Evolutionary conservation across 1,139 yeast species (phyloP), one percentile per base, ranked within the genome.

Genomic region (Lodderomyces metapsilosis): DNA sequence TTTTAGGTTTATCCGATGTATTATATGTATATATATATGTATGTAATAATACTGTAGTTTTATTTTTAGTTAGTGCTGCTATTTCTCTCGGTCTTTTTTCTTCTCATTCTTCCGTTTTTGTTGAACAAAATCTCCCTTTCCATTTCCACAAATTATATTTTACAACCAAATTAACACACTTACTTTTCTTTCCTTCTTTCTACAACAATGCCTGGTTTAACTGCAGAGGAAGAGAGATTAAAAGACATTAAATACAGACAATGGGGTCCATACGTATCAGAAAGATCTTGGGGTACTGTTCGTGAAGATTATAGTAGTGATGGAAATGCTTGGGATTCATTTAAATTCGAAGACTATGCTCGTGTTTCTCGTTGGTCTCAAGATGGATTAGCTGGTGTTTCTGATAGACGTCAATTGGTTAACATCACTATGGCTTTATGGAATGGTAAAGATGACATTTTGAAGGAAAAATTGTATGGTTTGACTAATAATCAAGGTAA

Each of bases 351-450:
- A 46, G 91, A 88, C 49, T 87, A 95, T 3, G 79, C 94, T 21
- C 74, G 98, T 56, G 81, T 88, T 13, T 91, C 87, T 59, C 74
- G 98, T 41, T 91, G 98, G 98, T 96, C 96, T 38, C 98, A 91
- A 62, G 98, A 91, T 59, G 98, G 98, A 3, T 71, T 91, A 53
- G 95, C 95, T 8, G 98, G 98, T 41, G 86, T 88, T 16, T 78
- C 88, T 45, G 98, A 91, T 59, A 81, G 88, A 51, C 91, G 88
- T 54, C 96, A 88, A 59, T 64, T 78, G 54, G 69, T 88, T 41
- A 85, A 95, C 59, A 64, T 88, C 50, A 77, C 88, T 28, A 73
- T 89, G 70, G 96, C 91, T 1, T 71, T 91, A 48, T 91, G 98
- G 98, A 91, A 91, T 66, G 96, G 86, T 47, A 74, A 88, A 54